Conservation (phyloP, 108 stramenopile species). For the Asterionellopsis glacialis region DNA sequence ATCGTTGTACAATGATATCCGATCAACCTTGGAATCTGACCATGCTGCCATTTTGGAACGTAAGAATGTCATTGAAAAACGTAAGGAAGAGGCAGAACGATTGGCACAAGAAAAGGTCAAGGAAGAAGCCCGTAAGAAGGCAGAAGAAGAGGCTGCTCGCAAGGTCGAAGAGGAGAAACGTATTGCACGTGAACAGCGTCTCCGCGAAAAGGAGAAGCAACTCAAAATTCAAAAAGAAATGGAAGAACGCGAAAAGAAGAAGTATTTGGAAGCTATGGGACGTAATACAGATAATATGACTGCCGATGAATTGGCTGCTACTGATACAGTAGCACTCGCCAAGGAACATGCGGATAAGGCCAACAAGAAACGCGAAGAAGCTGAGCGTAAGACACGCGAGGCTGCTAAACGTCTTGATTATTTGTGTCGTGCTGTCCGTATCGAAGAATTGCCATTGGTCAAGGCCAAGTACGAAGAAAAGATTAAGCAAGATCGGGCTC, state of each 20-base stretch:
- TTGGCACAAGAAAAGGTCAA: constrained; percentile 65
- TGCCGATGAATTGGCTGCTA: constrained; percentile 56
- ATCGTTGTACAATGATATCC: constrained; percentile 55
- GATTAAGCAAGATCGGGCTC: constrained; percentile 57
- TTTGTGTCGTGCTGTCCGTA: constrained; percentile 89
- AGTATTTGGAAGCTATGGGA: constrained; percentile 73
- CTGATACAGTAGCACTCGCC: constrained; percentile 67
- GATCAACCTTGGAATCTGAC: constrained; percentile 64
- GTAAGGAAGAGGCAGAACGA: constrained; percentile 90
- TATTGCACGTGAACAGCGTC: constrained; percentile 67
- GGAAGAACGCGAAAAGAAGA: constrained; percentile 80
- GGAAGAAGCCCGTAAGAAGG: constrained; percentile 56
- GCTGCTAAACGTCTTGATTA: constrained; percentile 88
- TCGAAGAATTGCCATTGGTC: constrained; percentile 89
- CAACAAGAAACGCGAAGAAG: constrained; percentile 90
- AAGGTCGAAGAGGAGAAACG: constrained; percentile 85
- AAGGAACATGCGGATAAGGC: constrained; percentile 82
- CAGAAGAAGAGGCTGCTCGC: constrained; percentile 71
- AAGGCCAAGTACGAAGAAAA: constrained; percentile 71
- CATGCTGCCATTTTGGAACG: constrained; percentile 72
- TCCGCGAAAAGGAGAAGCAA: constrained; percentile 85
- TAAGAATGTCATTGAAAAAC: constrained; percentile 85
- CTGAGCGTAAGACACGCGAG: constrained; percentile 81
- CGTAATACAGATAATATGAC: constrained; percentile 87
- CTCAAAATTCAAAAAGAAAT: constrained; percentile 87